phyloP scores from a whole-genome alignment of 306 rosid species.

The Delonix regia region DNA sequence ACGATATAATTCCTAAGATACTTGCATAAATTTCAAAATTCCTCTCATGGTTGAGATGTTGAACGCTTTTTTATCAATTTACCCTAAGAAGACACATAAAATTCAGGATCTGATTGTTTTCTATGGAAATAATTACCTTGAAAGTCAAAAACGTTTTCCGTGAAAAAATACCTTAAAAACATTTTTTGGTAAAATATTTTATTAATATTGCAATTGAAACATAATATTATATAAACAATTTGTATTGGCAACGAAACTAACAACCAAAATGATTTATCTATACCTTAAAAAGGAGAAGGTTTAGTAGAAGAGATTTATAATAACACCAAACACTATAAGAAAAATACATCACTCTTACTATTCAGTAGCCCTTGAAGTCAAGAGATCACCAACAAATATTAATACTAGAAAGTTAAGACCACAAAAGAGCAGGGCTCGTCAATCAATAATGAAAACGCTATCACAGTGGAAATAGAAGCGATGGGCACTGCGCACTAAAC shows the following conservation, averaged over 20 bases:
- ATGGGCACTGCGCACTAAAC: background rate
- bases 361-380: background rate
- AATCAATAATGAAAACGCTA: slow-evolving; percentile 28
- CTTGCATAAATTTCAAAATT: too few species aligned
- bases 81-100: background rate
- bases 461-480: background rate
- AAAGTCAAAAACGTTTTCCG: background rate
- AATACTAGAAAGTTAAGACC: background rate
- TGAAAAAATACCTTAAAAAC: too few species aligned
- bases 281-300: too few species aligned
- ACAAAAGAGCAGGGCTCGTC: background rate
- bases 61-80: background rate
- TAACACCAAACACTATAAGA: background rate
- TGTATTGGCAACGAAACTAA: background rate
- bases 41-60: background rate
- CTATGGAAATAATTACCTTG: background rate
- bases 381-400: background rate
- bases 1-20: background rate
- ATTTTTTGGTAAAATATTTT: background rate
- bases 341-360: background rate
- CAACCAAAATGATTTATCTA: background rate
- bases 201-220: background rate
- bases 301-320: background rate
- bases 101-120: background rate
- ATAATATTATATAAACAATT: background rate